Evolutionary conservation across 352 stramenopile genomes (phyloP), one percentile per base, ranked within the genome.

Genomic region (Blastocystis sp.): DNA sequence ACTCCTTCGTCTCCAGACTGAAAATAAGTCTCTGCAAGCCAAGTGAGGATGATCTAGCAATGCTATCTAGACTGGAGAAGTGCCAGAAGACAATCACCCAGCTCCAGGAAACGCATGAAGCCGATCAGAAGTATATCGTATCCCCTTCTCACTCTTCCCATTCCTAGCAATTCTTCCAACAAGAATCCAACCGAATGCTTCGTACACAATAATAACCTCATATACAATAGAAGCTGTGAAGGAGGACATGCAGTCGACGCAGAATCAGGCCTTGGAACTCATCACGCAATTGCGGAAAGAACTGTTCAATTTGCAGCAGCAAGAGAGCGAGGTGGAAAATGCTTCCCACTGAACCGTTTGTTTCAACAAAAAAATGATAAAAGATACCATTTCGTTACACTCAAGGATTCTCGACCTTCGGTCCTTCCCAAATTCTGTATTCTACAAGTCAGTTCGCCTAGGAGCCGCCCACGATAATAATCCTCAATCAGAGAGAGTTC

Each of bases 401-500:
- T 78, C 57, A 78, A 32, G 67, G 67, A 61, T 57, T 61, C 29
- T 78, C 46, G 21, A 78, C 44, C 67, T 78, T 78, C 27, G 67
- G 67, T 18, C 67, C 67, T 38, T 78, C 67, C 67, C 67, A 78
- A 46, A 78, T 48, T 61, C 67, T 48, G 44, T 78, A 48, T 16
- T 51, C 67, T 78, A 78, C 1, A 8, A 27, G 27, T 56, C 0
- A 42, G 9, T 38, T 36, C 8, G 21, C 27, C 8, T 27, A n/a
- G 34, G 32, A 27, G 42, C 4, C 16, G 27, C 27, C 14, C 57
- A 78, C 67, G 67, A 51, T 78, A 78, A 44, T 84, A 84, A 38
- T 84, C 73, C 40, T 84, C 54, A 73, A 84, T 73, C 36, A 84
- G 32, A 40, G 73, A 69, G 34, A 84, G 36, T 46, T 84, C 73